Base-by-base conservation (phyloP, 1,284 basidiomycete genomes). In the Ceratobasidium sp. region DNA sequence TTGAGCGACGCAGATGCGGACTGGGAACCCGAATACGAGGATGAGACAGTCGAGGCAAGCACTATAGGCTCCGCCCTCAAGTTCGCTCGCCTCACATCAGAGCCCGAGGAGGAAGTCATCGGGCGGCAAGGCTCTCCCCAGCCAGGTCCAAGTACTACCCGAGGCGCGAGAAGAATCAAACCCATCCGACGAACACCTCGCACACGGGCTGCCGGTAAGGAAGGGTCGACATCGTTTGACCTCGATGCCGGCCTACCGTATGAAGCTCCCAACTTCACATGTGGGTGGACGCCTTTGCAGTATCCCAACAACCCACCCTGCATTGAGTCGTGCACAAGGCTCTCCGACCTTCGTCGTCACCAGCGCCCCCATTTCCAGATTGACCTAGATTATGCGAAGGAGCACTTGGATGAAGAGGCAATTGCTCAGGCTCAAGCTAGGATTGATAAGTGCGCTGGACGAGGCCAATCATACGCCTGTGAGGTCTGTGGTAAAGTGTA, bases 301-400 rank as follows among this genome's bases (percentile, higher is more conserved):
- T 28, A 65, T 48, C 73, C 73, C 26, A 62, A 65, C 6, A 48
- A 56, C 20, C 13, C 46, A 26, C 73, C 73, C 10, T 75, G 73
- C 50, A 15, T 42, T 20, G 73, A 75, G 48, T 54, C 73, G 10
- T 75, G 73, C 38, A 75, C 73, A 12, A 61, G 73, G 26, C 73
- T 75, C 20, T 75, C 73, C 20, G 73, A 75, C 42, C 61, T 75
- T 38, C 73, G 73, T 42, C 73, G 73, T 42, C 73, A 75, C 62
- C 73, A 75, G 50, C 73, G 73, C 10, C 73, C 73, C 15, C 73
- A 75, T 23, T 75, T 75, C 28, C 57, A 75, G 17, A 12, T 65
- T n/a, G 73, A 75, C 26, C 26, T 75, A n/a, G 46, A 66, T 12
- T 75, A 75, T 28, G 73, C 73, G 9, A 64, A 75, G 33, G 62